Percentiles rank a stretch among this genome's conserved stretches.
These are phyloP conservation scores for Clonostachys sp. DNA, from an alignment of 2,329 filamentous ascomycete species.

Conservation along the genomic window DNA sequence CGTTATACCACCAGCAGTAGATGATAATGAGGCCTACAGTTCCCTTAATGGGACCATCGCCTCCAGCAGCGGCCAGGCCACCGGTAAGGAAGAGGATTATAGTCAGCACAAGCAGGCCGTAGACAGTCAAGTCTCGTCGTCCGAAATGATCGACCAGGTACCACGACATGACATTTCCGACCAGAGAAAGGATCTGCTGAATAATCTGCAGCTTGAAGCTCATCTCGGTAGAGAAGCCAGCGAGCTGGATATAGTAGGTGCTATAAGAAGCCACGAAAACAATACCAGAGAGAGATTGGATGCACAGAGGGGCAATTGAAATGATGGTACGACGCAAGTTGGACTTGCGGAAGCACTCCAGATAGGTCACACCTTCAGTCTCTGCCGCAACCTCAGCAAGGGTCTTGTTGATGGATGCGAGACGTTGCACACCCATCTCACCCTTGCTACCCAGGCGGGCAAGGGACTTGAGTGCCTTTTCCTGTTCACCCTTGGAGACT, in stretches of 20 bases:
- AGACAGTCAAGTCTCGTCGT: conserved; percentile 30
- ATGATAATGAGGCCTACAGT: conserved; percentile 18
- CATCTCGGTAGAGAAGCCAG: conserved; percentile 26
- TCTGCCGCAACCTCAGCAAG: conserved; percentile 24
- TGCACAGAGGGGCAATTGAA: background rate
- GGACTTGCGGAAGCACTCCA: background rate
- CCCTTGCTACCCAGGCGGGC: conserved; percentile 19
- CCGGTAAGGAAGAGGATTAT: conserved; percentile 28
- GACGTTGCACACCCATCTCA: conserved; percentile 13
- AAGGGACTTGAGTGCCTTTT: conserved; percentile 25
- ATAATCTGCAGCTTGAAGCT: conserved; percentile 32
- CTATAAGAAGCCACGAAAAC: conserved; percentile 28
- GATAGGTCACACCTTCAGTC: conserved; percentile 23
- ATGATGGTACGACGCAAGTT: too few species aligned
- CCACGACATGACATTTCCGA: conserved; percentile 30
- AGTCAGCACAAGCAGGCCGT: conserved; percentile 36
- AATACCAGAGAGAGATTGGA: conserved; percentile 29
- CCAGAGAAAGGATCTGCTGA: conserved; percentile 22
- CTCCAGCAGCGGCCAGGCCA: conserved; percentile 35
- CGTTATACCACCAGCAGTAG: conserved; percentile 33
- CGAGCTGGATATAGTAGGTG: conserved; percentile 35
- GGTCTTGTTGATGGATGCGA: conserved; percentile 19
- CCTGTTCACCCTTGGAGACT: conserved; percentile 19
- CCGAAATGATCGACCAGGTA: conserved; percentile 27
- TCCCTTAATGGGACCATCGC: background rate